A percentile compares a stretch with the other conserved stretches of the same genome.
Evolutionary conservation across 257 asterid species (phyloP).

Genomic region (Scutellaria baicalensis): DNA sequence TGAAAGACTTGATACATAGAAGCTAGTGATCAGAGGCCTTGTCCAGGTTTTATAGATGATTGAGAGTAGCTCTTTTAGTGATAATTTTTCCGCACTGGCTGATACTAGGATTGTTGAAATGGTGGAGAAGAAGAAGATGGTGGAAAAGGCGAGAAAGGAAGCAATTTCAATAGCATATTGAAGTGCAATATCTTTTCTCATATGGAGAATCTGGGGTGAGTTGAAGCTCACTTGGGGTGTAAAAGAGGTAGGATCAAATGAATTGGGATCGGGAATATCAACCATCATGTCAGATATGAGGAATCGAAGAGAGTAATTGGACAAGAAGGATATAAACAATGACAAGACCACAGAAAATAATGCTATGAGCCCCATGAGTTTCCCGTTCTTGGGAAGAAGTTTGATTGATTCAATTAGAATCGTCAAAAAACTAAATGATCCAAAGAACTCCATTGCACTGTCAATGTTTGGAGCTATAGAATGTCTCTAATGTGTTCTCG

Average conservation of each 20-base stretch:
- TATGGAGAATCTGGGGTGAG: background rate
- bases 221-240: background rate
- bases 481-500: background rate
- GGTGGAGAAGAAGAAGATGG: slow-evolving; percentile 26
- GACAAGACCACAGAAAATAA: slow-evolving; percentile 11
- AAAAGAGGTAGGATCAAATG: background rate
- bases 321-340: background rate
- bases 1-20: slow-evolving; percentile 23
- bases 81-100: slow-evolving; percentile 11
- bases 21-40: slow-evolving; percentile 32
- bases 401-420: slow-evolving; percentile 25
- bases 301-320: slow-evolving; percentile 9
- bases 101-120: slow-evolving; percentile 28
- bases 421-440: slow-evolving; percentile 9
- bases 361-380: slow-evolving; percentile 21
- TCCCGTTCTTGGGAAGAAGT: slow-evolving; percentile 34
- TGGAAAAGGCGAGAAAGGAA: slow-evolving; percentile 10
- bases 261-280: slow-evolving; percentile 4
- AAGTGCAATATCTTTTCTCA: slow-evolving; percentile 9
- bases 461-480: background rate
- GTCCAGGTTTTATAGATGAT: slow-evolving; percentile 19
- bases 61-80: slow-evolving; percentile 17
- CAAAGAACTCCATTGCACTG: slow-evolving; percentile 12
- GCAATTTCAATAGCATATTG: slow-evolving; percentile 13
- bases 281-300: background rate